Conservation (phyloP, 2,329 filamentous ascomycete species). For the Pyricularia sp. region DNA sequence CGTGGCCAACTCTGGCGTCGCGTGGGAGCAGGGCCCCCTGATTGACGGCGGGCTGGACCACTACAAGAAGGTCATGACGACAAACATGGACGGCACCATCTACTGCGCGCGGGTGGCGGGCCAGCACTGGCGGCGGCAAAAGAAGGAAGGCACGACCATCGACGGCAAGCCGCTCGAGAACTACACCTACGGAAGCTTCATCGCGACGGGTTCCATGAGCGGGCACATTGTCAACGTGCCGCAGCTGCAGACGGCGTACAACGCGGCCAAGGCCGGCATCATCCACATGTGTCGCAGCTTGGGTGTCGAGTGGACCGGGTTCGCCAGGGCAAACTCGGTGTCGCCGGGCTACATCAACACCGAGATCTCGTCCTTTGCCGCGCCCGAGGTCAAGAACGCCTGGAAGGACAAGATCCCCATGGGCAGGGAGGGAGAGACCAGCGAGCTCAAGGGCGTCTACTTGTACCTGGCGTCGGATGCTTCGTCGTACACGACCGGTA, state of each 20-base stretch:
- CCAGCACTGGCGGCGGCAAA: constrained; percentile 60
- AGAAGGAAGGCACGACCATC: constrained; percentile 53
- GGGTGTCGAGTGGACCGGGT: constrained; percentile 68
- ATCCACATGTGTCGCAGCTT: constrained; percentile 57
- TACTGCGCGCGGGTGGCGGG: constrained; percentile 67
- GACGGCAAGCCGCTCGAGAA: constrained; percentile 52
- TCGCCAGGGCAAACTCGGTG: constrained; percentile 63
- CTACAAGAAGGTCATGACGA: constrained; percentile 58
- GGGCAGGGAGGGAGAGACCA: constrained; percentile 62
- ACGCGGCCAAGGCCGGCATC: constrained; percentile 60
- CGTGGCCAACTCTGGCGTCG: constrained; percentile 68
- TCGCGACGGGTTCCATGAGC: constrained; percentile 71
- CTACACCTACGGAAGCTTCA: constrained; percentile 59
- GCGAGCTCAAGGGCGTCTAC: constrained; percentile 76
- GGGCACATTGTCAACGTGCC: constrained; percentile 72
- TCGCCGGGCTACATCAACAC: constrained; percentile 71
- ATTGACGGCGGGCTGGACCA: constrained; percentile 55
- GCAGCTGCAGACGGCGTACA: constrained; percentile 66
- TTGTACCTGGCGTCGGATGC: constrained; percentile 76
- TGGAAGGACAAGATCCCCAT: constrained; percentile 77
- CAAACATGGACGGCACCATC: constrained; percentile 69
- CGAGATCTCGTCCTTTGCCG: constrained; percentile 58
- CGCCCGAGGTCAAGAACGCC: constrained; percentile 56
- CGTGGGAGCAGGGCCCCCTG: constrained; percentile 61
- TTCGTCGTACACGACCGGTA: constrained; percentile 70